Percentiles rank a stretch among this genome's conserved stretches.
These are phyloP conservation scores for Teratosphaeria viscida DNA, from an alignment of 2,329 filamentous ascomycete genomes.

Conservation along the genomic window DNA sequence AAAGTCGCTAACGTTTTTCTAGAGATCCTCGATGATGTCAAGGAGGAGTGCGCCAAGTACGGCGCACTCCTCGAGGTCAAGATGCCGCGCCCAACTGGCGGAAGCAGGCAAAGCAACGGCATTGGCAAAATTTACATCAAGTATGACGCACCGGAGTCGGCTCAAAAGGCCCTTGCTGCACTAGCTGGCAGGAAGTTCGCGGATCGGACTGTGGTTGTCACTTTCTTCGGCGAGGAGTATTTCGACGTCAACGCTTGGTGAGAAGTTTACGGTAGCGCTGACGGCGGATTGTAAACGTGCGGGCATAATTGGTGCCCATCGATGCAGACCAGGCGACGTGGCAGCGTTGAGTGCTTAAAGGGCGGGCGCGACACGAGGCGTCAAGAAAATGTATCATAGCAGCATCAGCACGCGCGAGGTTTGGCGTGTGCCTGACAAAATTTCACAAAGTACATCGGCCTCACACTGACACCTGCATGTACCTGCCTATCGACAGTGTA, in stretches of 20 bases:
- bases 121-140: constrained; percentile 98
- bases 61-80: constrained; percentile 81
- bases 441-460: not conserved
- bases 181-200: constrained; percentile 93
- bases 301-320: not conserved
- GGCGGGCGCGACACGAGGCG: not conserved
- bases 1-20: not conserved
- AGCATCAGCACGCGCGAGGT: not conserved
- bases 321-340: not conserved
- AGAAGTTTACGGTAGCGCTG: not conserved
- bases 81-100: constrained; percentile 76
- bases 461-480: not conserved
- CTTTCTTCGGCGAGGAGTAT: constrained; percentile 96
- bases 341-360: not conserved
- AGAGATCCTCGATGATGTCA: constrained; percentile 96
- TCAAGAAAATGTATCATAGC: not conserved
- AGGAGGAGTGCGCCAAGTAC: constrained; percentile 87
- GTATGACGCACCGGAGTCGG: constrained; percentile 66
- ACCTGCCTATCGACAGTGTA: not conserved
- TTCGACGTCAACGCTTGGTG: constrained; percentile 90
- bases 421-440: not conserved
- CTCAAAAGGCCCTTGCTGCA: constrained; percentile 76
- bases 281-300: not conserved
- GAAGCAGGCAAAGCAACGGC: constrained; percentile 71
- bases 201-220: constrained; percentile 89